These are phyloP conservation scores for Articulospora tetracladia DNA, from an alignment of 495 filamentous ascomycete species.

Conservation along the genomic window DNA sequence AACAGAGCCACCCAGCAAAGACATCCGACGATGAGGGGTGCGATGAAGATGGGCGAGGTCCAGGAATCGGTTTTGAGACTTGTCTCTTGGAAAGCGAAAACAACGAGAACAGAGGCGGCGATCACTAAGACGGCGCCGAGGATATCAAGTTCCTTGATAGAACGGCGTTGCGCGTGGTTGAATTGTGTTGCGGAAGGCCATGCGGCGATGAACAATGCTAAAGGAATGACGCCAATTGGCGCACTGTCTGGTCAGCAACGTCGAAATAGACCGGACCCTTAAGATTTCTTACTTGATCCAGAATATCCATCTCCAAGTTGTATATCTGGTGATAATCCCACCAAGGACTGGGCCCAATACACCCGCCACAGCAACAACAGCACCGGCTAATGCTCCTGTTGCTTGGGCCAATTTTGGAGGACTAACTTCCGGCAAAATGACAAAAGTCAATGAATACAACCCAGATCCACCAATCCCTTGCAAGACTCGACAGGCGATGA, in stretches of 20 bases:
- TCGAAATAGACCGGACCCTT: too few relatives aligned
- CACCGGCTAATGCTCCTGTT: constrained; percentile 33
- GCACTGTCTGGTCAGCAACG: too few relatives aligned
- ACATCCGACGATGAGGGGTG: constrained; percentile 37
- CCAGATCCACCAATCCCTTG: constrained; percentile 43
- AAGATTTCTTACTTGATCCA: constrained; percentile 38
- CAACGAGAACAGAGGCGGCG: constrained; percentile 48
- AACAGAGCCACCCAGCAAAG: constrained; percentile 43
- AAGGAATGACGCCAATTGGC: constrained; percentile 12
- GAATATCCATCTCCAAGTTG: constrained; percentile 50
- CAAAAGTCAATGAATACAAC: constrained; percentile 46
- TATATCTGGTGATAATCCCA: constrained; percentile 39
- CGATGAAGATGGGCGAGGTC: constrained; percentile 41
- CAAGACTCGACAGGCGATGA: constrained; percentile 38
- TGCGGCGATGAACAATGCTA: constrained; percentile 17
- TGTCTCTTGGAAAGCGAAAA: constrained; percentile 56
- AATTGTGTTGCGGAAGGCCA: constrained; percentile 17
- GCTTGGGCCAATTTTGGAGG: constrained; percentile 32
- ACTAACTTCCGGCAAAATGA: constrained; percentile 48
- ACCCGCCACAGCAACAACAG: constrained; percentile 32
- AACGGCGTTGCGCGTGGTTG: constrained; percentile 6
- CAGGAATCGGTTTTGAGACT: constrained; percentile 43
- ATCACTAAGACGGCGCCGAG: constrained; percentile 53
- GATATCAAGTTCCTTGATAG: constrained; percentile 50
- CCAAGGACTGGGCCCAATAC: constrained; percentile 42